Evolutionary conservation across 306 rosid species (phyloP), one percentile per base, ranked within the genome.

Genomic region (Betula pendula): DNA sequence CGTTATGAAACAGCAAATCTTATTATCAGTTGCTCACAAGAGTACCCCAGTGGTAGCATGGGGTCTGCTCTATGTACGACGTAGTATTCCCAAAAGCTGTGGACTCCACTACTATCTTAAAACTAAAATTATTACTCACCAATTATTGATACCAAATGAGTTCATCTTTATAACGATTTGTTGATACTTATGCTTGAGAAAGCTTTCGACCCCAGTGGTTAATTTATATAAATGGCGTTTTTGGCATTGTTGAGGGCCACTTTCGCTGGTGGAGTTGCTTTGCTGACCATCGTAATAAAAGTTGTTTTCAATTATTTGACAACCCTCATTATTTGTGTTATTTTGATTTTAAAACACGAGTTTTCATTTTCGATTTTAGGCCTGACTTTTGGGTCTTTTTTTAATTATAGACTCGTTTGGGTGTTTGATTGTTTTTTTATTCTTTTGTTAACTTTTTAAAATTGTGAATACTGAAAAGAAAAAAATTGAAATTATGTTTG

Each of bases 61-160:
- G 27, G 42, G 40, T 52, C 4, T 79, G 77, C 68, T 82, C n/a
- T 85, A 75, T 72, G 80, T 83, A 52, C n/a, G 70, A n/a, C 38
- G 49, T 11, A 53, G 24, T 70, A 63, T 29, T 52, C 35, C 68
- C 24, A 25, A 50, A 70, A 79, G 75, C 59, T 66, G 27, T 0
- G 13, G 17, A 67, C 40, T 55, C 19, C 87, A 80, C 73, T 80
- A 55, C 52, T 60, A 5, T 31, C 29, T 82, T 50, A 15, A 17
- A 77, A 63, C 74, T 52, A 5, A 45, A 71, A 17, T 16, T 80
- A 56, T 73, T 60, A 48, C 76, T 82, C 77, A 71, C 68, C 80
- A 31, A 66, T 48, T 60, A 38, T 17, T 35, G 48, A 0, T 24
- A 19, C 1, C 22, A 17, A 65, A 5, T 22, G 62, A 55, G 31